Evolutionary conservation across 2,329 filamentous ascomycete species (phyloP), one percentile per base, ranked within the genome.

Genomic region (Bipolaris gigantea): DNA sequence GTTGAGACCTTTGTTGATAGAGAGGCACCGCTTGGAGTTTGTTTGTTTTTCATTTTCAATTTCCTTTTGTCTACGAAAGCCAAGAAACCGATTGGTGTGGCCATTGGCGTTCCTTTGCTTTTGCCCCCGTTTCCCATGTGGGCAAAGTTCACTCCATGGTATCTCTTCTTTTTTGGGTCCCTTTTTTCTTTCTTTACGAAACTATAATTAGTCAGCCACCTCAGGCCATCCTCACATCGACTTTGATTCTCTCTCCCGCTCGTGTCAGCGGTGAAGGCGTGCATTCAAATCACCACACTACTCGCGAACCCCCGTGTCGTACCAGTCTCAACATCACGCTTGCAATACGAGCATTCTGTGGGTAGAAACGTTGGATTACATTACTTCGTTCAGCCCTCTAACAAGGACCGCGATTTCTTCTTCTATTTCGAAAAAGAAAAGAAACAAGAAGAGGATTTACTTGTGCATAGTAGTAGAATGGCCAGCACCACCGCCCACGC

Each of bases 401-500:
- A 36, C 8, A 15, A 40, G 11, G 16, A 38, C 18, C 1, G 15
- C 1, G 7, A n/a, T n/a, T n/a, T n/a, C n/a, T n/a, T n/a, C n/a
- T 15, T 40, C 21, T 44, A 21, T 30, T 32, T n/a, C 32, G 13
- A 32, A 23, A 5, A 23, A 5, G n/a, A n/a, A 23, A 5, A 23
- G 21, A 23, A 23, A 23, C 3, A 23, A 23, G 5, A 23, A 3
- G 5, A 23, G 7, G 5, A 9, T 21, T 16, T 27, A 46, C 23
- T 46, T 25, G n/a, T 47, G 39, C 44, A 46, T 46, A 23, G 47
- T 51, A 9, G 49, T 51, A 9, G 49, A n/a, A 33, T 61, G 48
- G 4, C 62, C 60, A 40, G 47, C 56, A 4, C 58, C 59, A 38
- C 60, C 50, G 3, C 63, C 63, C 38, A 71, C 58, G n/a, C 65